phyloP scores from a whole-genome alignment of 2,329 filamentous ascomycete genomes.

The Beauveria medogensis region DNA sequence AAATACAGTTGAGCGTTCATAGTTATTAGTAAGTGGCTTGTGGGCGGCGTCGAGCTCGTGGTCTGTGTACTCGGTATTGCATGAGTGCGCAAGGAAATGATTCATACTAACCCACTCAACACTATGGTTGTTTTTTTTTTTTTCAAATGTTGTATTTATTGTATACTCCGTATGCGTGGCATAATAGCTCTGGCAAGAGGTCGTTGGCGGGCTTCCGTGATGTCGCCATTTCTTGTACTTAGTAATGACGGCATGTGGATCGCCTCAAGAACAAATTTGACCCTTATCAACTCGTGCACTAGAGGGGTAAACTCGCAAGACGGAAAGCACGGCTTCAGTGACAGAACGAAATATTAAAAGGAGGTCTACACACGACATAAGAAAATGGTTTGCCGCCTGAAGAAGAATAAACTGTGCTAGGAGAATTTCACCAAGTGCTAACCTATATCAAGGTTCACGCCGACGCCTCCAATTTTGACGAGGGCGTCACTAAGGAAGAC shows the following conservation, averaged over 20 bases:
- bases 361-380: not conserved
- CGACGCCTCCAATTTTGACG: slow-evolving; percentile 65
- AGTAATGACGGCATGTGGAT: slow-evolving; percentile 10
- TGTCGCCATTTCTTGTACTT: slow-evolving; percentile 8
- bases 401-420: not conserved
- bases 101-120: no score
- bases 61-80: no score
- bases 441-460: slow-evolving; percentile 56
- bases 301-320: not conserved
- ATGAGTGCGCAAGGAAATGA: no score
- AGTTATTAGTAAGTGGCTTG: no score
- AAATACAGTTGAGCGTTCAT: no score
- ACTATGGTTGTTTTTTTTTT: no score
- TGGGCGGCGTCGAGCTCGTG: no score
- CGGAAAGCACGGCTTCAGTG: not conserved
- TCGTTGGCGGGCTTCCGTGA: not conserved
- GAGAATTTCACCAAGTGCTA: not conserved
- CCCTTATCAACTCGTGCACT: not conserved
- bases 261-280: slow-evolving; percentile 4
- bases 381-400: slow-evolving; percentile 7
- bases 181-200: no score
- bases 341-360: not conserved
- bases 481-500: slow-evolving; percentile 59
- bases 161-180: no score
- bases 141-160: no score